phyloP scores from a whole-genome alignment of 148 eudicot species.

The Rhododendron vialii region DNA sequence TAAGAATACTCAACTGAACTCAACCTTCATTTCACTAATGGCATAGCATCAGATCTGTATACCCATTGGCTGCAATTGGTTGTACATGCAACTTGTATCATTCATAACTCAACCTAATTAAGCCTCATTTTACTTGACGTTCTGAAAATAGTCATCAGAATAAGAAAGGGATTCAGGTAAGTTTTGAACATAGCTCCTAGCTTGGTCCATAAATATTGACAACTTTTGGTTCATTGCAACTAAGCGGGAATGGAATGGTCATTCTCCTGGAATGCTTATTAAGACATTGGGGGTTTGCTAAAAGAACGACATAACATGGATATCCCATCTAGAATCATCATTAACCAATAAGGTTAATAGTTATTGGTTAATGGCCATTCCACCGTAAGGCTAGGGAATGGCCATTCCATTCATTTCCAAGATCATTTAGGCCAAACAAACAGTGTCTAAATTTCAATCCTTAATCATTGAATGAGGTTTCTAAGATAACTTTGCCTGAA shows the following conservation, averaged over 20 bases:
- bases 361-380: background rate
- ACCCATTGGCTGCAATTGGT: background rate
- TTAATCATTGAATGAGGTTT: background rate
- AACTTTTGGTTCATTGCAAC: background rate
- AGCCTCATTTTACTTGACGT: background rate
- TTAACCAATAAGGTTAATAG: background rate
- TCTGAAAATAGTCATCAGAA: background rate
- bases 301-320: background rate
- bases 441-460: background rate
- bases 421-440: background rate
- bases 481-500: constrained; percentile 46
- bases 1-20: background rate
- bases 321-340: background rate
- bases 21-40: background rate
- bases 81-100: background rate
- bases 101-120: background rate
- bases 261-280: background rate
- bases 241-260: background rate
- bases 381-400: too few relatives aligned
- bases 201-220: background rate
- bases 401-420: background rate
- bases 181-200: background rate
- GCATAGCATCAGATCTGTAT: background rate
- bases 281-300: background rate
- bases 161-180: background rate